Percentiles rank a stretch among this genome's conserved stretches.
Conservation (phyloP, 306 rosid genomes). For the Hippophae gyantsensis region DNA sequence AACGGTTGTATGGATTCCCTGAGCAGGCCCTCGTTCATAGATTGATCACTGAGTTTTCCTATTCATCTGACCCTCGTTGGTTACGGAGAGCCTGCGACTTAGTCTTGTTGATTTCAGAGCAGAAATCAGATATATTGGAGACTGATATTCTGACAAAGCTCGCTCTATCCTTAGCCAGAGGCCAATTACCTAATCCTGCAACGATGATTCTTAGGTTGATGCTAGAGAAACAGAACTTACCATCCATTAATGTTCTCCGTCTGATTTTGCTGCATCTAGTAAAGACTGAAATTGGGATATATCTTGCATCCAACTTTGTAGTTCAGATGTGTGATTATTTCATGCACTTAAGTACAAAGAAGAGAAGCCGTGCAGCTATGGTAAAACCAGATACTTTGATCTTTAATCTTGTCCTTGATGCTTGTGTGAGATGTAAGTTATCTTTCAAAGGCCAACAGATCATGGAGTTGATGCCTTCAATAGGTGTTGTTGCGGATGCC, state of each 20-base stretch:
- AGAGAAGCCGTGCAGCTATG: constrained; percentile 20
- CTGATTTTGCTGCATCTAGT: constrained; percentile 54
- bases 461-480: constrained; percentile 49
- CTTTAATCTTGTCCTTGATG: constrained; percentile 73
- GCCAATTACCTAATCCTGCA: constrained; percentile 50
- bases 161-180: constrained; percentile 56
- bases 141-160: constrained; percentile 47
- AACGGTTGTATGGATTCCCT: constrained; percentile 67
- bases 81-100: constrained; percentile 52
- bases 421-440: constrained; percentile 63
- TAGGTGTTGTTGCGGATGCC: constrained; percentile 57
- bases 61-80: constrained; percentile 43
- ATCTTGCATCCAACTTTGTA: constrained; percentile 55
- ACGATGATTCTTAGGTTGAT: constrained; percentile 47
- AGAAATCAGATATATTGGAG: constrained; percentile 44
- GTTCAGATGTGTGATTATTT: constrained; percentile 46
- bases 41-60: constrained; percentile 48
- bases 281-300: constrained; percentile 60
- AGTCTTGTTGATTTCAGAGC: constrained; percentile 36
- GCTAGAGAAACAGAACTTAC: constrained; percentile 36
- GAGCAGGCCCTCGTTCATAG: constrained; percentile 34
- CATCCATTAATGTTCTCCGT: constrained; percentile 41
- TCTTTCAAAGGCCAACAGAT: constrained; percentile 51
- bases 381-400: constrained; percentile 48
- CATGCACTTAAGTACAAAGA: constrained; percentile 24